Base-by-base conservation (phyloP, 176 grass and related monocot species). In the Rhipidocladum racemiflorum region DNA sequence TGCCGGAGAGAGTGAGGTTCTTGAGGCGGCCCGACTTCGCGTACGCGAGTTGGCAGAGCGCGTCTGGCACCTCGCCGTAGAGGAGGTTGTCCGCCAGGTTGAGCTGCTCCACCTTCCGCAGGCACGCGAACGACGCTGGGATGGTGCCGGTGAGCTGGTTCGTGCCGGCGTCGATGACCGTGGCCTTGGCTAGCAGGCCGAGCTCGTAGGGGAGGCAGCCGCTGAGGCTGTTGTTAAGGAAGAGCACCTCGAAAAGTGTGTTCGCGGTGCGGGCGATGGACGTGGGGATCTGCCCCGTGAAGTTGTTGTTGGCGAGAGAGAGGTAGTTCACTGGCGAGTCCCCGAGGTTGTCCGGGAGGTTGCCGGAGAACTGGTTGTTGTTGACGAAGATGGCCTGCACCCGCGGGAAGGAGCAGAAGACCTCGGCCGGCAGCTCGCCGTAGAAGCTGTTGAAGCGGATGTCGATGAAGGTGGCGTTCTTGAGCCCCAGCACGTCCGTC, bases 141-240 rank as follows among this genome's bases (percentile, higher is more conserved):
- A 98, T 95, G 18, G 92, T 68, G 67, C 96, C 96, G 0, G 92
- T 93, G 67, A 98, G 82, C 59, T 53, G 72, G 90, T 98, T 98
- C 34, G 72, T 82, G 25, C 96, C 88, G 27, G 96, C 96, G 87
- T 98, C 96, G 81, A 98, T 95, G n/a, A 98, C 92, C 7, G 87
- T 89, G 38, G 93, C 90, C 35, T 93, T 93, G 32, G 18, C 42
- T 21, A 98, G 91, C 66, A 91, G 85, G 43, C 96, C 96, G 1
- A 98, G 75, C 87, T 98, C 88, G 75, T 74, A 84, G 4, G 96
- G 95, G 42, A 98, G 96, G 88, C 96, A 98, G 25, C 96, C 96
- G 40, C 88, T 76, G 79, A 98, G 92, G 2, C 5, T 28, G 75
- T 98, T 98, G 85, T 89, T 89, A 82, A 98, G 91, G 87, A 98